phyloP scores from a whole-genome alignment of 495 filamentous ascomycete genomes.

The Podospora didyma region DNA sequence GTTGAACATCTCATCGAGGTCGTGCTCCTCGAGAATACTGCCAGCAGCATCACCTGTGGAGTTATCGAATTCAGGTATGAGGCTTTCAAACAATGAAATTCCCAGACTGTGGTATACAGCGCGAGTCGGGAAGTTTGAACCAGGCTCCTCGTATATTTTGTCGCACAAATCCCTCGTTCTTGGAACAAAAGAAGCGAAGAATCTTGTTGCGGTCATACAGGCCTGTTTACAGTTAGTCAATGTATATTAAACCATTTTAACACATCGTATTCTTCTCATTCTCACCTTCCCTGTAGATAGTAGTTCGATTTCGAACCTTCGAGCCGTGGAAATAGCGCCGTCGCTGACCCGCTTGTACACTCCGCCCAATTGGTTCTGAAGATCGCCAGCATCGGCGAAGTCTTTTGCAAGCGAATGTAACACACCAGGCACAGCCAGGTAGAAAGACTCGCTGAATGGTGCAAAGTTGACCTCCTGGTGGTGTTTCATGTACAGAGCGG shows the following conservation, averaged over 20 bases:
- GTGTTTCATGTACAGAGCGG: conserved; percentile 33
- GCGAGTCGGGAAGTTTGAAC: conserved; percentile 25
- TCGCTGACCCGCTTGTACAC: conserved; percentile 25
- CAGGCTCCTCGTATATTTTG: conserved; percentile 34
- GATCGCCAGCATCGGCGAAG: conserved; percentile 18
- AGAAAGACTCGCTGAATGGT: conserved; percentile 22
- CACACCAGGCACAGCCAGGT: conserved; percentile 24
- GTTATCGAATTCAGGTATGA: conserved; percentile 26
- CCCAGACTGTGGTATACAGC: conserved; percentile 34
- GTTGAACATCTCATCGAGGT: conserved; percentile 23
- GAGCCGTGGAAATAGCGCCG: conserved; percentile 31
- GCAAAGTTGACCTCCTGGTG: conserved; percentile 17
- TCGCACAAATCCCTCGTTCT: conserved; percentile 32
- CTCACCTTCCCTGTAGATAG: conserved; percentile 41
- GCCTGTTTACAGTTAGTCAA: conserved; percentile 25
- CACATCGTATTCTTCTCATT: too few species aligned
- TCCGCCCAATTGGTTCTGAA: conserved; percentile 22
- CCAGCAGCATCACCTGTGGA: background rate
- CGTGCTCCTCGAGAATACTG: conserved; percentile 10
- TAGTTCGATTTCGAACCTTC: conserved; percentile 42
- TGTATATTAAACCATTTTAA: background rate
- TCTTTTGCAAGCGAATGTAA: conserved; percentile 22
- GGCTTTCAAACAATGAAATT: conserved; percentile 31
- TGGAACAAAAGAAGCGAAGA: conserved; percentile 32
- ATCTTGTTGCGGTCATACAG: conserved; percentile 24